These are phyloP conservation scores for Atkinsonella hypoxylon DNA, from an alignment of 2,329 filamentous ascomycete genomes.

Conservation along the genomic window DNA sequence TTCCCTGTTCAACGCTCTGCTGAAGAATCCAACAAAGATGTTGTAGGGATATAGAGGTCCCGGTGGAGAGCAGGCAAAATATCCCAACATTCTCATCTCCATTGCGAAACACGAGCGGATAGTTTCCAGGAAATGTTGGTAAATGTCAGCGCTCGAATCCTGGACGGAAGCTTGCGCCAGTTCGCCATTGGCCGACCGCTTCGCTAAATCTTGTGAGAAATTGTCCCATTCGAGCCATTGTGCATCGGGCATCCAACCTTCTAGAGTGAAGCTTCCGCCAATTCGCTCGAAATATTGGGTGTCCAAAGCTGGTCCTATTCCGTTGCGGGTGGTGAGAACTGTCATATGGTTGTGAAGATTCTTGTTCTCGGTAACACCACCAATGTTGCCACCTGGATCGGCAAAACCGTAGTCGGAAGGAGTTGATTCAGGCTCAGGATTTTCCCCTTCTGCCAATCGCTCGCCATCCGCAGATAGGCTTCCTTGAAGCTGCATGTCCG, in stretches of 20 bases:
- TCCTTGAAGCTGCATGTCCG: background rate
- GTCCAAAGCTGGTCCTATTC: slow-evolving; percentile 21
- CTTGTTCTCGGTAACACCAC: background rate
- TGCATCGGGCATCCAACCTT: slow-evolving; percentile 31
- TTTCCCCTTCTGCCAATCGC: background rate
- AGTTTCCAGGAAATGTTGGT: slow-evolving; percentile 14
- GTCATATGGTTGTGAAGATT: slow-evolving; percentile 2
- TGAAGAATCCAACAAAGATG: slow-evolving; percentile 18
- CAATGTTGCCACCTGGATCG: background rate
- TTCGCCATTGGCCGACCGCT: slow-evolving; percentile 7
- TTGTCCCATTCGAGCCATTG: slow-evolving; percentile 23
- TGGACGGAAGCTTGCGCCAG: background rate
- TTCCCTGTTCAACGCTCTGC: slow-evolving; percentile 5
- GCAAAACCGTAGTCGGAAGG: background rate
- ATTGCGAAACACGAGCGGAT: slow-evolving; percentile 31
- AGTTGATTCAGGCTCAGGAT: background rate
- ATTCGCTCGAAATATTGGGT: slow-evolving; percentile 23
- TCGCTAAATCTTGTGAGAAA: slow-evolving; percentile 18
- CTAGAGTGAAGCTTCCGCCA: slow-evolving; percentile 27
- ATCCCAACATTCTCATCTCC: slow-evolving; percentile 28
- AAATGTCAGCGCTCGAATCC: slow-evolving; percentile 6
- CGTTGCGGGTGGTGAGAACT: slow-evolving; percentile 13
- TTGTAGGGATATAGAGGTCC: slow-evolving; percentile 20
- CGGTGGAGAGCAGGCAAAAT: slow-evolving; percentile 13
- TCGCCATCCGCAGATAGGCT: background rate